Evolutionary conservation across 805 yeast species (phyloP).

Genomic region (Candida patagonica): DNA sequence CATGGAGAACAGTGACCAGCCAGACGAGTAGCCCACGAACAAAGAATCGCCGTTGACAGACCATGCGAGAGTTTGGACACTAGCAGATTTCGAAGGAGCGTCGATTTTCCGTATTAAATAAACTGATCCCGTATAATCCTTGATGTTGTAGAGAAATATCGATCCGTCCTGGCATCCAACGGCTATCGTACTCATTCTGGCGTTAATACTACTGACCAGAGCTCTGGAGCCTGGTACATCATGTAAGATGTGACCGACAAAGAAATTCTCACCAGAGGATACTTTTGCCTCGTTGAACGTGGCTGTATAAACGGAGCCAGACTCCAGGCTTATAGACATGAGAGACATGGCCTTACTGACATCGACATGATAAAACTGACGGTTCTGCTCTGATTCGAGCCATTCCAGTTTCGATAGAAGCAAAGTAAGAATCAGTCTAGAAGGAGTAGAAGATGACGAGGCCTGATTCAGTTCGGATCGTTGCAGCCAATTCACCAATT

Average conservation of each 20-base stretch:
- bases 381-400: slow-evolving; percentile 13
- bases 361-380: slow-evolving; percentile 14
- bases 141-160: slow-evolving; percentile 31
- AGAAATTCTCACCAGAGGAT: slow-evolving; percentile 11
- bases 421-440: slow-evolving; percentile 10
- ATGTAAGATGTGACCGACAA: slow-evolving; percentile 9
- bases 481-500: slow-evolving; percentile 13
- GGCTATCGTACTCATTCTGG: slow-evolving; percentile 33
- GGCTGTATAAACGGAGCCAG: slow-evolving; percentile 22
- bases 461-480: not conserved
- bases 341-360: slow-evolving; percentile 26
- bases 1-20: slow-evolving; percentile 42
- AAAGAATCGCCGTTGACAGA: slow-evolving; percentile 30
- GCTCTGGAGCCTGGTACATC: slow-evolving; percentile 11
- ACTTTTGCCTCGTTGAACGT: slow-evolving; percentile 7
- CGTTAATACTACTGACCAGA: slow-evolving; percentile 30
- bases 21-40: slow-evolving; percentile 28
- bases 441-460: not conserved
- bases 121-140: slow-evolving; percentile 27
- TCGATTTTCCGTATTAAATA: slow-evolving; percentile 25
- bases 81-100: slow-evolving; percentile 22
- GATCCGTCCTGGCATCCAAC: slow-evolving; percentile 32
- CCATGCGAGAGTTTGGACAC: slow-evolving; percentile 26
- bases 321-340: slow-evolving; percentile 20
- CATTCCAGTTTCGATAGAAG: slow-evolving; percentile 13